Evolutionary conservation across 139 green algal species (phyloP).

Genomic region (Penium margaritaceum): DNA sequence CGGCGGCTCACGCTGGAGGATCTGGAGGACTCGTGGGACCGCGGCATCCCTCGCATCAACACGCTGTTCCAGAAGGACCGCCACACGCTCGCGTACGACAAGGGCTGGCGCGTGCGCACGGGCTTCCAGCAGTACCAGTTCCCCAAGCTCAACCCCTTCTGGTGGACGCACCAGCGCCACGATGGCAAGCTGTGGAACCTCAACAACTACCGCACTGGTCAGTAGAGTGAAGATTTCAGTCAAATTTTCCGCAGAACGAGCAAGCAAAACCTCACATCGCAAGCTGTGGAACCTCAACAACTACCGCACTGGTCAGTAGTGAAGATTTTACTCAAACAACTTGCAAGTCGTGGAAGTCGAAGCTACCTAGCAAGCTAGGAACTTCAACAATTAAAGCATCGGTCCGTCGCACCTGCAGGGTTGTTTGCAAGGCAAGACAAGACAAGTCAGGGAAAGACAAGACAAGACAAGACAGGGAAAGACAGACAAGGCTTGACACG

Average conservation of each 20-base stretch:
- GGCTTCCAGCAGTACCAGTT: slow-evolving; percentile 92
- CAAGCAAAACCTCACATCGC: slow-evolving; percentile 73
- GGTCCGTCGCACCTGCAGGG: too few relatives aligned
- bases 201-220: slow-evolving; percentile 97
- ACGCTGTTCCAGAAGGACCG: slow-evolving; percentile 98
- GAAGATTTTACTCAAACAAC: too few relatives aligned
- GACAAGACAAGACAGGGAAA: too few relatives aligned
- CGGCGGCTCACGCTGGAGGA: slow-evolving; percentile 55
- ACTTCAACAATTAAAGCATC: slow-evolving; percentile 99
- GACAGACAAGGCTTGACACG: too few relatives aligned
- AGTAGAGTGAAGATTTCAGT: slow-evolving; percentile 95
- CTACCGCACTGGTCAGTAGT: too few relatives aligned
- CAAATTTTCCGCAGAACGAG: slow-evolving; percentile 92
- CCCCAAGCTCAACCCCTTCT: slow-evolving; percentile 83
- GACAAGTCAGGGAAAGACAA: too few relatives aligned
- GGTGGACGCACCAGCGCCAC: slow-evolving; percentile 98
- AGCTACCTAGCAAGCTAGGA: slow-evolving; percentile 99
- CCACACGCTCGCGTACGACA: slow-evolving; percentile 97
- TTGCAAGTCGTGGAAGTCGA: too few relatives aligned
- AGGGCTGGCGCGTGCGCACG: slow-evolving; percentile 92
- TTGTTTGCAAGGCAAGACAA: too few relatives aligned
- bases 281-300: slow-evolving; percentile 99
- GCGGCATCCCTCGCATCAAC: slow-evolving; percentile 98
- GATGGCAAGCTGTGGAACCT: slow-evolving; percentile 99
- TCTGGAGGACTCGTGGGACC: slow-evolving; percentile 87